Evolutionary conservation across 352 stramenopile genomes (phyloP), one percentile per base, ranked within the genome.

Genomic region (Aphanomyces euteiches): DNA sequence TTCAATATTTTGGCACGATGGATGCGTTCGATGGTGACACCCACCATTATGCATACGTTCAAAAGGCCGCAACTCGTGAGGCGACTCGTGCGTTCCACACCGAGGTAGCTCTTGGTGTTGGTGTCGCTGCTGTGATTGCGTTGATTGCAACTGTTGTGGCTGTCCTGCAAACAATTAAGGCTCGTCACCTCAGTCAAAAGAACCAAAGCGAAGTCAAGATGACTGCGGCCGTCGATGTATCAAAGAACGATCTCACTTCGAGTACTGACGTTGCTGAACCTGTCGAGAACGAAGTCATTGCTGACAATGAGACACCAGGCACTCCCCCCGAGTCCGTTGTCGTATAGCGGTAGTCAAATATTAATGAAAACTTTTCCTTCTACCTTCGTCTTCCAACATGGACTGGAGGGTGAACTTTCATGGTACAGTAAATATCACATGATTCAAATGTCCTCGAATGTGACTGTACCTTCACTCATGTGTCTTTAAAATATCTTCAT

Each of bases 11-110:
- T 47, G 64, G 64, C 1, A 56, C 53, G 39, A 13, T 17, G 7
- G 64, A 70, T 36, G 37, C 47, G 7, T 70, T 70, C n/a, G 64
- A 70, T n/a, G 64, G 53, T n/a, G 47, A 70, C 17, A 40, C 48
- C 5, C 5, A 12, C 17, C 54, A 61, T 17, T 61, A 40, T 41
- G 34, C 54, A 6, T 61, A 61, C 28, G 54, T 61, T 37, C 54
- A 61, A 37, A 10, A 37, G 36, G 5, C 54, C 8, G 54, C 54
- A 12, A 7, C 19, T 7, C 19, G 43, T 7, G 54, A n/a, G 7
- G 17, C 7, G 17, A 17, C 19, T 6, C 17, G 54, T 7, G 36
- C 13, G 34, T 28, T 28, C 28, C 7, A 7, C 54, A 13, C 54
- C 6, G 28, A 61, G 5, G n/a, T 12, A 7, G 34, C 28, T 7